These are phyloP conservation scores for Ochetophila trinervis DNA, from an alignment of 306 rosid genomes.

Conservation along the genomic window DNA sequence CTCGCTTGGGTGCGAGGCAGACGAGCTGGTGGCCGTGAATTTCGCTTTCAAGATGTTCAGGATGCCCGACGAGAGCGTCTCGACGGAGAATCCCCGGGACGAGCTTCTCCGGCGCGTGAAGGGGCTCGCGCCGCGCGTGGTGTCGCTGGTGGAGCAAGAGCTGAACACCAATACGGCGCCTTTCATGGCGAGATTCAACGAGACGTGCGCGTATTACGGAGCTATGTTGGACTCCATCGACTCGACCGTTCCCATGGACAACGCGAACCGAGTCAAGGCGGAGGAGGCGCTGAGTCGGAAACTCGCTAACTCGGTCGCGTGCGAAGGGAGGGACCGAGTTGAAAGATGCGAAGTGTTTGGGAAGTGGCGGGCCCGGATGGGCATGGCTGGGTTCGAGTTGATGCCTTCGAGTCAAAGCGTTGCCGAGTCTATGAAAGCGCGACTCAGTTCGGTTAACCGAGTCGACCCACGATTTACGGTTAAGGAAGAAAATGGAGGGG, in stretches of 20 bases:
- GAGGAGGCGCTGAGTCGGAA: slow-evolving; percentile 70
- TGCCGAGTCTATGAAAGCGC: slow-evolving; percentile 44
- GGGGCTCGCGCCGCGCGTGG: slow-evolving; percentile 56
- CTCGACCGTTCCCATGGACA: slow-evolving; percentile 13
- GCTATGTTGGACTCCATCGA: slow-evolving; percentile 63
- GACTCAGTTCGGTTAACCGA: slow-evolving; percentile 30
- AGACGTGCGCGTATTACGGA: slow-evolving; percentile 50
- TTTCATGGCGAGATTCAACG: slow-evolving; percentile 64
- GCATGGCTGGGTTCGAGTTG: slow-evolving; percentile 84
- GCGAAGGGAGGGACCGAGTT: slow-evolving; percentile 87
- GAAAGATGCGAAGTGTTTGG: slow-evolving; percentile 92
- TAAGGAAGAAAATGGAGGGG: slow-evolving; percentile 73
- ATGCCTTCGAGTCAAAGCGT: slow-evolving; percentile 55
- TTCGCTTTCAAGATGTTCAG: slow-evolving; percentile 67
- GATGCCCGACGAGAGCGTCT: slow-evolving; percentile 90
- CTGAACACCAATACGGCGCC: slow-evolving; percentile 88
- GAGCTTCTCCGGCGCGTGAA: slow-evolving; percentile 82
- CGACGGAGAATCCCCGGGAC: slow-evolving; percentile 83
- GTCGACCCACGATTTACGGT: slow-evolving; percentile 55
- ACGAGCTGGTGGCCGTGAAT: slow-evolving; percentile 61
- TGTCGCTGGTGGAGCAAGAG: slow-evolving; percentile 72
- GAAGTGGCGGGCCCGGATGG: slow-evolving; percentile 92
- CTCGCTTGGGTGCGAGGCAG: slow-evolving; percentile 53
- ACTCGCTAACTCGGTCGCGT: slow-evolving; percentile 57
- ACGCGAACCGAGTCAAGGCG: slow-evolving; percentile 42